Evolutionary conservation across 192 early-diverging fungal species (phyloP).

Genomic region (Gryganskiella cystojenkinii): DNA sequence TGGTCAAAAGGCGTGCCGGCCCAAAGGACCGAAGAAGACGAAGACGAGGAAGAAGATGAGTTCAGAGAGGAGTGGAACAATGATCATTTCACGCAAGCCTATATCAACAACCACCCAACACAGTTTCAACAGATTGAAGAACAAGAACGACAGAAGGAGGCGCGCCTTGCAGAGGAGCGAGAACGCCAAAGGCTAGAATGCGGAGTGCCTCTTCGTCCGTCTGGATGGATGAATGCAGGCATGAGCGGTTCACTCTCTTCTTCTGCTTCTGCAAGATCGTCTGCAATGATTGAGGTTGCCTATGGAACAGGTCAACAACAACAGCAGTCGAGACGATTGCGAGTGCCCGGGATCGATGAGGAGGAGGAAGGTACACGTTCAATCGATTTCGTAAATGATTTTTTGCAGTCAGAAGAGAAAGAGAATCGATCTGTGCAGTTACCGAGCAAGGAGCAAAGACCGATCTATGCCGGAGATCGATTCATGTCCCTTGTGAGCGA

Average conservation of each 20-base stretch:
- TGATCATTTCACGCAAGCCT: constrained; percentile 45
- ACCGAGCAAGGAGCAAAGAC: not conserved
- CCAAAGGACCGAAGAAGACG: not conserved
- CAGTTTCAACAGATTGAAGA: constrained; percentile 43
- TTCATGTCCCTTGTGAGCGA: constrained; percentile 39
- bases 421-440: not conserved
- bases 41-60: constrained; percentile 37
- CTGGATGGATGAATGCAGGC: constrained; percentile 25
- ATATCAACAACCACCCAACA: constrained; percentile 37
- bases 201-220: constrained; percentile 18
- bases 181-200: constrained; percentile 16
- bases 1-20: not conserved
- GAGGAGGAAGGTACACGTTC: not conserved
- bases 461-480: constrained; percentile 21
- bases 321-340: not conserved
- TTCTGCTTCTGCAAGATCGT: not conserved
- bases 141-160: constrained; percentile 36
- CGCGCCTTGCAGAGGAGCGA: constrained; percentile 25
- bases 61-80: constrained; percentile 51
- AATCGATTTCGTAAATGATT: too few species aligned
- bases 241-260: not conserved
- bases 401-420: not conserved
- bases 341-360: constrained; percentile 27
- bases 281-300: not conserved
- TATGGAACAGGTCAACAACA: not conserved